phyloP scores from a whole-genome alignment of 2,329 filamentous ascomycete species.

The Fusarium verrucosum region DNA sequence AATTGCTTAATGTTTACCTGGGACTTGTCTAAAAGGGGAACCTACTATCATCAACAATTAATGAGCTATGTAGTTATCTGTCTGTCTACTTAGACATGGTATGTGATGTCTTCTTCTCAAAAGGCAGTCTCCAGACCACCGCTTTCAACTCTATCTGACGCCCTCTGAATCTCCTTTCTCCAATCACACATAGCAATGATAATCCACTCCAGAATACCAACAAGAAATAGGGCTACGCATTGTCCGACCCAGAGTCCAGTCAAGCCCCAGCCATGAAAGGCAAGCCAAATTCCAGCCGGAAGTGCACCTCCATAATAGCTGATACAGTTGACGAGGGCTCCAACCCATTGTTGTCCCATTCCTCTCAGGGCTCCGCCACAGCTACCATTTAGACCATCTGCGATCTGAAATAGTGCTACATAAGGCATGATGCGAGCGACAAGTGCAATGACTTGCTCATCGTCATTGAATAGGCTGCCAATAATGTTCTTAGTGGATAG shows the following conservation, averaged over 20 bases:
- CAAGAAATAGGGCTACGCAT: conserved; percentile 81
- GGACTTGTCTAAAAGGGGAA: no score
- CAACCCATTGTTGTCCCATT: conserved; percentile 88
- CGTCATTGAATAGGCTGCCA: conserved; percentile 83
- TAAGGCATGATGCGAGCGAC: conserved; percentile 84
- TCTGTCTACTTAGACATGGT: accelerated
- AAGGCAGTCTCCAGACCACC: conserved; percentile 14
- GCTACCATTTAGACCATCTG: conserved; percentile 84
- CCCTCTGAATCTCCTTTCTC: conserved; percentile 56
- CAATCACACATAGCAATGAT: conserved; percentile 82
- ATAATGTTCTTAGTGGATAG: conserved; percentile 78
- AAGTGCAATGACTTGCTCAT: conserved; percentile 73
- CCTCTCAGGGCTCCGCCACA: conserved; percentile 84
- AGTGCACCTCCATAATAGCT: conserved; percentile 86
- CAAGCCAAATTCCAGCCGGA: conserved; percentile 83
- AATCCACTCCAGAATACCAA: conserved; percentile 80
- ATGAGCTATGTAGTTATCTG: no score
- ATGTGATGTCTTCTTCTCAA: not conserved
- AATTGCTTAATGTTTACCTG: no score
- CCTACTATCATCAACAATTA: no score
- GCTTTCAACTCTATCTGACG: conserved; percentile 39
- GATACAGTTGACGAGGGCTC: conserved; percentile 81
- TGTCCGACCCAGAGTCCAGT: conserved; percentile 85
- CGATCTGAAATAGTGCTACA: conserved; percentile 89
- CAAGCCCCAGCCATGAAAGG: conserved; percentile 86